These are phyloP conservation scores for Gracilaria vermiculophylla DNA, from an alignment of 23 red algal species.

Conservation along the genomic window DNA sequence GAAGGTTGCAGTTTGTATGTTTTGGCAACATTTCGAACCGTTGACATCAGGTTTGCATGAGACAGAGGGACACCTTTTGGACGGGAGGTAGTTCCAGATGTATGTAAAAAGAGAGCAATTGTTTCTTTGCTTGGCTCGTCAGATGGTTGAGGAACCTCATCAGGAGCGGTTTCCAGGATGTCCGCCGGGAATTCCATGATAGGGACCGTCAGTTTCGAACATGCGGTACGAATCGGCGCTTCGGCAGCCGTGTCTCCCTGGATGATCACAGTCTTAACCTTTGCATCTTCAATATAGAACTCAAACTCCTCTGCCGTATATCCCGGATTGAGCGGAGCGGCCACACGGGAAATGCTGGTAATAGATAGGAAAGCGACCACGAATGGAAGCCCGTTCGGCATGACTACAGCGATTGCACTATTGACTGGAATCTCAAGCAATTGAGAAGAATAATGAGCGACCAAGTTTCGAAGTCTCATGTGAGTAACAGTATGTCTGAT, in stretches of 20 bases:
- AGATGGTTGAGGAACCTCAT: neutral
- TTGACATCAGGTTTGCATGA: slow-evolving; percentile 70
- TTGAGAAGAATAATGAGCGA: slow-evolving; percentile 2
- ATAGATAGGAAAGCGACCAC: slow-evolving; percentile 72
- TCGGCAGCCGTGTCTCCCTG: slow-evolving; percentile 1
- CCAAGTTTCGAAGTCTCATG: slow-evolving; percentile 8
- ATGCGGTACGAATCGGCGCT: slow-evolving; percentile 46
- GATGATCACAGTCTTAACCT: slow-evolving; percentile 47
- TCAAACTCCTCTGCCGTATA: slow-evolving; percentile 87
- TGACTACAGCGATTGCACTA: slow-evolving; percentile 50
- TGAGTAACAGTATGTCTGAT: slow-evolving; percentile 25
- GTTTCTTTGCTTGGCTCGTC: slow-evolving; percentile 3
- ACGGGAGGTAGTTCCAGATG: slow-evolving; percentile 81
- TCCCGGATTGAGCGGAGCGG: slow-evolving; percentile 78
- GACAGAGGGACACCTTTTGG: slow-evolving; percentile 90
- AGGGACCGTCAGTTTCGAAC: slow-evolving; percentile 3
- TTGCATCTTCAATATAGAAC: slow-evolving; percentile 85
- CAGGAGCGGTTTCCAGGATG: slow-evolving; percentile 17
- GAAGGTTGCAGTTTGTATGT: slow-evolving; percentile 68
- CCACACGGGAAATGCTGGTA: slow-evolving; percentile 46
- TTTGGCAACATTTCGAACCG: slow-evolving; percentile 59
- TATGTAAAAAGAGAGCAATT: slow-evolving; percentile 83
- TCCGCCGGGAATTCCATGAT: slow-evolving; percentile 32
- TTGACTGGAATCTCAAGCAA: neutral
- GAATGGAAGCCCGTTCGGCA: slow-evolving; percentile 75